Evolutionary conservation across 345 rosid genomes (phyloP).

Genomic region (Ceriops tagal): DNA sequence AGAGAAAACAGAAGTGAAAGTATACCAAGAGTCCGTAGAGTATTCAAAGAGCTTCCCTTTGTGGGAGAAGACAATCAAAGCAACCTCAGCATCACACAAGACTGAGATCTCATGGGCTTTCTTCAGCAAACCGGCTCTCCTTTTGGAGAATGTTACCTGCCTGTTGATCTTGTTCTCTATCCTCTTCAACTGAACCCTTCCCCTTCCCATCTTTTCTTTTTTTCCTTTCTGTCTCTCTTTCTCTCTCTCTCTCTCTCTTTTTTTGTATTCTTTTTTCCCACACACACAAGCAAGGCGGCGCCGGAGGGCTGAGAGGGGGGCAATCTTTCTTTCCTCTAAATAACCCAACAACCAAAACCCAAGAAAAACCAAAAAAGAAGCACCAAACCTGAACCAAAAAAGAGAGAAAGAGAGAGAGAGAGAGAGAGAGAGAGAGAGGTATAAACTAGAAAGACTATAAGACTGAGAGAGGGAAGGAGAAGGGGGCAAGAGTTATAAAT

Average conservation of each 20-base stretch:
- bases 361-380: conserved; percentile 18
- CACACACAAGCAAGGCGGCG: too few species aligned
- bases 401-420: neutral
- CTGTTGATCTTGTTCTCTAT: conserved; percentile 80
- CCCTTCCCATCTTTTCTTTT: conserved; percentile 55
- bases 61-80: conserved; percentile 69
- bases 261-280: neutral
- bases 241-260: neutral
- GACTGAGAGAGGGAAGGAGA: neutral
- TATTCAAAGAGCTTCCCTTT: conserved; percentile 76
- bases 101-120: conserved; percentile 87
- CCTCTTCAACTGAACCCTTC: conserved; percentile 85
- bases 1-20: neutral
- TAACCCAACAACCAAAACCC: conserved; percentile 38
- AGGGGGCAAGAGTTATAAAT: neutral
- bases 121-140: conserved; percentile 70
- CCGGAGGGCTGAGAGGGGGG: too few species aligned
- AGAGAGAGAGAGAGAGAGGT: neutral
- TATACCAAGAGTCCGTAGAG: conserved; percentile 60
- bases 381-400: conserved; percentile 2
- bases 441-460: too few species aligned
- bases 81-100: conserved; percentile 75
- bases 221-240: neutral
- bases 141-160: conserved; percentile 74
- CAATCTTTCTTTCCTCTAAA: conserved; percentile 24